Evolutionary conservation across 1,139 yeast species (phyloP), one percentile per base, ranked within the genome.

Genomic region (Suhomyces kunorum): DNA sequence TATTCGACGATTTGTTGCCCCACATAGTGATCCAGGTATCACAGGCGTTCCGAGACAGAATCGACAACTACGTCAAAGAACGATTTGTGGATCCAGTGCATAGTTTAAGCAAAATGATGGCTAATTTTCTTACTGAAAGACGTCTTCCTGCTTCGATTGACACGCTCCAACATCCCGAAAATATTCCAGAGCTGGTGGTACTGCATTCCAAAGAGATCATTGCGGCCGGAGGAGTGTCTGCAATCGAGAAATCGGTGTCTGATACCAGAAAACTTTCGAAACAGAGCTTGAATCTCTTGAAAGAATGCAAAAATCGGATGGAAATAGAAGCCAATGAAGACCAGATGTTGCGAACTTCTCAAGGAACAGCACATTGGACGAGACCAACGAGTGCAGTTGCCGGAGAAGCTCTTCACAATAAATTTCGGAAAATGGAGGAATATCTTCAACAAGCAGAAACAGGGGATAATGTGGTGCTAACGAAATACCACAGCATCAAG

Each of bases 11-110:
- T 14, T 64, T 89, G 13, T 55, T 87, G 2, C 96, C 96, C 0
- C 78, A 77, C 47, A 64, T 74, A 6, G 76, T 87, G 2, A 75
- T 87, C 37, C 87, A 84, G 50, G 74, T 80, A 2, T 78, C 87
- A 1, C 80, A 77, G 40, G 84, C 92, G 0, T 86, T 80, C 53
- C 72, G 78, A 40, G 89, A 83, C 45, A 71, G 90, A 49, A 81
- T 81, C 43, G 78, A 79, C 13, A 68, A 64, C 5, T 85, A 74
- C 53, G 65, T 85, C n/a, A 56, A 64, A 13, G 71, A 70, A 24
- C 72, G 74, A 37, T 58, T 88, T 19, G 58, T 70, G 1, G 63
- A 66, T 3, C 88, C 89, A 0, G 55, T 83, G 2, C 69, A 68
- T 23, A 64, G 74, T 4, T 58, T 86, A 32, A 76, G 77, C 34